A percentile compares a stretch with the other conserved stretches of the same genome.
These are phyloP conservation scores for Leccinum pellstonianum DNA, from an alignment of 768 basidiomycete genomes.

Conservation along the genomic window DNA sequence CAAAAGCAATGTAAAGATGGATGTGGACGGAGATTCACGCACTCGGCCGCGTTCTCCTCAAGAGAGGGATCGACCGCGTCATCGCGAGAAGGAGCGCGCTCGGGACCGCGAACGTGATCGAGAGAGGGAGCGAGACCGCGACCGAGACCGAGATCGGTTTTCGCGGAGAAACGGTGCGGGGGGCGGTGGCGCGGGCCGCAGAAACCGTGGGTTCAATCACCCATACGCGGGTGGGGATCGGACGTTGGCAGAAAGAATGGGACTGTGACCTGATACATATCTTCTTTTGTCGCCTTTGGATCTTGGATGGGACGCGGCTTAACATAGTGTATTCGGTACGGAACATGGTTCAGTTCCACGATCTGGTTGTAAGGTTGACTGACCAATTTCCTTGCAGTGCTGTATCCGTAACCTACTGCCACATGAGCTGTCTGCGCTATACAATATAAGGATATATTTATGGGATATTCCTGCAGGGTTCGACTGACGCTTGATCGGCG, in stretches of 20 bases:
- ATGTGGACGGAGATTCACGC: slow-evolving; percentile 54
- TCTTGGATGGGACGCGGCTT: slow-evolving; percentile 23
- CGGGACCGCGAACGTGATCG: slow-evolving; percentile 37
- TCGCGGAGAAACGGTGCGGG: slow-evolving; percentile 44
- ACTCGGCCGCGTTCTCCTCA: slow-evolving; percentile 44
- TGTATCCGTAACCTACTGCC: slow-evolving; percentile 35
- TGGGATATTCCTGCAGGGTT: slow-evolving; percentile 1
- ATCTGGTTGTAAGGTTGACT: slow-evolving; percentile 32
- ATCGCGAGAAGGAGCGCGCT: slow-evolving; percentile 37
- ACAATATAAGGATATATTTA: slow-evolving; percentile 31
- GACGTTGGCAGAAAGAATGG: slow-evolving; percentile 85
- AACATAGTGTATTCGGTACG: slow-evolving; percentile 41
- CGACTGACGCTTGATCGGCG: background rate
- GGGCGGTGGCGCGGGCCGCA: slow-evolving; percentile 62
- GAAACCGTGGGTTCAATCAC: slow-evolving; percentile 38
- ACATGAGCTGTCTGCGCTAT: slow-evolving; percentile 22
- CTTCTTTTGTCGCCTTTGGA: slow-evolving; percentile 15
- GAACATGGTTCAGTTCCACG: slow-evolving; percentile 7
- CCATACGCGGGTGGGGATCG: slow-evolving; percentile 51
- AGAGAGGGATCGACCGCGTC: slow-evolving; percentile 40
- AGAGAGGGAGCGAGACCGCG: slow-evolving; percentile 36
- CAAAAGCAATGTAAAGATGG: slow-evolving; percentile 44
- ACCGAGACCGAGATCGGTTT: slow-evolving; percentile 39
- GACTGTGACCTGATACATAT: slow-evolving; percentile 49
- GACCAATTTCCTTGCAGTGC: slow-evolving; percentile 24